Base-by-base conservation (phyloP, 345 rosid genomes). In the Turnera subulata region DNA sequence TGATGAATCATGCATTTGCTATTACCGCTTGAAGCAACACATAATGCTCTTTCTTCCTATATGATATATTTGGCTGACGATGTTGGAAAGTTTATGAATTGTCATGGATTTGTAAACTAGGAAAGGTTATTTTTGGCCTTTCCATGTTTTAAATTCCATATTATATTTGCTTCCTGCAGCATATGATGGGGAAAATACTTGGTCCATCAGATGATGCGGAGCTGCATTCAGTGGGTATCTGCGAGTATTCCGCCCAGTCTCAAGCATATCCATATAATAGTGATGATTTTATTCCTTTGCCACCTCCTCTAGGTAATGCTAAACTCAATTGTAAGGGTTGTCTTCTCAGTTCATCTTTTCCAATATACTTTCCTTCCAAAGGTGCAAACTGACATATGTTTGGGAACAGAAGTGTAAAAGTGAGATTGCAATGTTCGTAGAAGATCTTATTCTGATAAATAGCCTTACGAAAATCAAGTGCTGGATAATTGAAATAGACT, bases 291-390 rank as follows among this genome's bases (percentile, higher is more conserved):
- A 78, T 86, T 58, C 90, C 82, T 12, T 73, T 73, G 46, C 96
- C 88, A 45, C 87, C 89, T 57, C 50, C 67, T 6, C 66, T 82
- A 64, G 88, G 90, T 88, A 42, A 13, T 45, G 29, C 16, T 15
- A 22, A 20, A 23, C 7, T 20, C 3, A 20, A 22, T 18, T 15
- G n/a, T 11, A 19, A 9, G 17, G 5, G 21, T 47, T 14, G 29
- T 50, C 16, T 11, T 39, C 6, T 4, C 39, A 13, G 21, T 35
- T 15, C 46, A 2, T 33, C 29, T 37, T 37, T 49, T 25, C 64
- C 6, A 15, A 38, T 21, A n/a, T 17, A 20, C 26, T 20, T 35
- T 32, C 37, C 55, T 21, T 10, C 47, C 21, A 35, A 15, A 22
- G 62, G 45, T n/a, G n/a, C 18, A 4, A 17, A 38, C 7, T 17